These are phyloP conservation scores for Albophoma yamanashiensis DNA, from an alignment of 2,329 filamentous ascomycete species.

Conservation along the genomic window DNA sequence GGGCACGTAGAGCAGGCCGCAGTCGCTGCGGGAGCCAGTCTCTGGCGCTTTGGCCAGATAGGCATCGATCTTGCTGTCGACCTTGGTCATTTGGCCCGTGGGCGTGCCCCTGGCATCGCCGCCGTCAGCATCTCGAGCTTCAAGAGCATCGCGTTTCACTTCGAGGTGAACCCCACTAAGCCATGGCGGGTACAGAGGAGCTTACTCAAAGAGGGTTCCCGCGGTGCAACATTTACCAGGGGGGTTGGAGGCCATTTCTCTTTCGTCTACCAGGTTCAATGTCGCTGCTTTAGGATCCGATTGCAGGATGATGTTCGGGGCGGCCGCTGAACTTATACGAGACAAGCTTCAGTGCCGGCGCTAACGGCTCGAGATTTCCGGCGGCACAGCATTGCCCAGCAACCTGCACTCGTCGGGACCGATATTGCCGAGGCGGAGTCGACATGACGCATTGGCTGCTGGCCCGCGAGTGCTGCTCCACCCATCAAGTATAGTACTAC, in stretches of 20 bases:
- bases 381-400: not conserved
- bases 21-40: constrained; percentile 12
- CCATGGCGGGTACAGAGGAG: not conserved
- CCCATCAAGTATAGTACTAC: not conserved
- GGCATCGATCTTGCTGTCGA: constrained; percentile 29
- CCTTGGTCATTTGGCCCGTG: constrained; percentile 33
- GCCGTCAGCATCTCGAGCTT: not conserved
- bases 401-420: not conserved
- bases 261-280: not conserved
- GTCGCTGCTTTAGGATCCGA: not conserved
- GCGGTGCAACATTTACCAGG: constrained; percentile 41
- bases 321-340: not conserved
- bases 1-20: constrained; percentile 23
- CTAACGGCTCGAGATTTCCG: too few relatives aligned
- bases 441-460: not conserved
- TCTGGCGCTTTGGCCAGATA: constrained; percentile 38
- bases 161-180: not conserved
- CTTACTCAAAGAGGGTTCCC: constrained; percentile 40
- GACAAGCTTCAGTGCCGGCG: not conserved
- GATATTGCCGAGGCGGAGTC: not conserved
- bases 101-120: constrained; percentile 31
- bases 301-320: not conserved
- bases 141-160: not conserved
- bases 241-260: constrained; percentile 41
- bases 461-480: not conserved